Conservation (phyloP, 352 stramenopile genomes). For the Pythium plurisporium region DNA sequence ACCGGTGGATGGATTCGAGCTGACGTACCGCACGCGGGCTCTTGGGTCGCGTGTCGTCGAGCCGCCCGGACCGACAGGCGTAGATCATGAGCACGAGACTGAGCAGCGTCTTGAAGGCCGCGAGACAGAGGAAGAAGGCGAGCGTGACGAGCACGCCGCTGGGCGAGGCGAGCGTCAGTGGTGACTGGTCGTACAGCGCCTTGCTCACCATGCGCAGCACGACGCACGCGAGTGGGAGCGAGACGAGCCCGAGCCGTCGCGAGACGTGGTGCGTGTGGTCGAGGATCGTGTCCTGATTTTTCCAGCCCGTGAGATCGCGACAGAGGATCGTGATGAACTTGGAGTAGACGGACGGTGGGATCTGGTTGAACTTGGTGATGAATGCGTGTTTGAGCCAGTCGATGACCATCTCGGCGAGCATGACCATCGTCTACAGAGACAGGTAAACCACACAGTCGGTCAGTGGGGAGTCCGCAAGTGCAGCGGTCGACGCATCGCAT, state of each 20-base stretch:
- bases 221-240: slow-evolving; percentile 93
- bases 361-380: slow-evolving; percentile 99
- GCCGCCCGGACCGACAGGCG: slow-evolving; percentile 50
- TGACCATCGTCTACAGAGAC: slow-evolving; percentile 72
- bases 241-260: slow-evolving; percentile 90
- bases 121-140: slow-evolving; percentile 67
- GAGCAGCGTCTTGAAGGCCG: slow-evolving; percentile 72
- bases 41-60: slow-evolving; percentile 67
- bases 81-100: slow-evolving; percentile 80
- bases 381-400: slow-evolving; percentile 99
- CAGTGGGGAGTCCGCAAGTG: neutral
- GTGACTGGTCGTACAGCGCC: slow-evolving; percentile 35
- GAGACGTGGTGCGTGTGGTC: slow-evolving; percentile 94
- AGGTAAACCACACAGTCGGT: neutral
- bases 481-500: neutral
- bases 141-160: slow-evolving; percentile 45
- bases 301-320: slow-evolving; percentile 93
- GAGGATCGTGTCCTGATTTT: slow-evolving; percentile 87
- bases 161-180: slow-evolving; percentile 32
- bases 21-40: slow-evolving; percentile 54
- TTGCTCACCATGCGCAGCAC: slow-evolving; percentile 81
- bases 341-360: slow-evolving; percentile 91
- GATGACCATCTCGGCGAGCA: slow-evolving; percentile 92
- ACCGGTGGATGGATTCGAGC: slow-evolving; percentile 58
- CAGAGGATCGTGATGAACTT: slow-evolving; percentile 95